These are phyloP conservation scores for Citrullus amarus DNA, from an alignment of 306 rosid species.

Conservation along the genomic window DNA sequence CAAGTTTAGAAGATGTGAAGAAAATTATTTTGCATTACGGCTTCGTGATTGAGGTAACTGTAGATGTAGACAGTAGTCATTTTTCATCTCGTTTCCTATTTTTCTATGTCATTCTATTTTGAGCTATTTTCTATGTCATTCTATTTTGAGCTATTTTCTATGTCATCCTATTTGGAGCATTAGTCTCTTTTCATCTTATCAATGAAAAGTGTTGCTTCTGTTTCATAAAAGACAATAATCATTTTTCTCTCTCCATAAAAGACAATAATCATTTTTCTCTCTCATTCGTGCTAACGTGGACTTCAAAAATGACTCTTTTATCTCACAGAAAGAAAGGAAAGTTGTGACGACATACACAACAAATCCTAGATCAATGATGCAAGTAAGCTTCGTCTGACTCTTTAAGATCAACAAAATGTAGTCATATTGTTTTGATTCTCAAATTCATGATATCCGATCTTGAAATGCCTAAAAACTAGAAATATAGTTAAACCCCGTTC, in stretches of 20 bases:
- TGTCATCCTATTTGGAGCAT: no score
- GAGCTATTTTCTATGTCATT: no score
- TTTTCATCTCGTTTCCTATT: neutral
- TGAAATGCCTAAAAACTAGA: neutral
- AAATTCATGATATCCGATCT: neutral
- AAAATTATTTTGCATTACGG: conserved; percentile 67
- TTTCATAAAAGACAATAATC: no score
- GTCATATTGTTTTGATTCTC: neutral
- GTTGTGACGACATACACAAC: conserved; percentile 79
- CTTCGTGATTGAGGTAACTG: conserved; percentile 65
- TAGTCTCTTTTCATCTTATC: no score
- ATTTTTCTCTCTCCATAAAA: no score
- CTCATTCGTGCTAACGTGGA: neutral
- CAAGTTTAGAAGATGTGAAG: conserved; percentile 92
- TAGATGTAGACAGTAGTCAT: conserved; percentile 2
- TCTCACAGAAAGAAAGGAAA: conserved; percentile 65
- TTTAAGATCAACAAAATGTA: neutral
- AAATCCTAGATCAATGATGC: conserved; percentile 92
- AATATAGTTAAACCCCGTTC: no score
- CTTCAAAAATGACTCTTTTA: conserved; percentile 10
- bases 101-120: no score
- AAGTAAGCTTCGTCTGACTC: conserved; percentile 38
- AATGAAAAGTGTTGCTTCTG: no score
- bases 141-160: no score
- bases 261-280: neutral